Base-by-base conservation (phyloP, 2,329 filamentous ascomycete genomes). In the Graphilbum fragrans region DNA sequence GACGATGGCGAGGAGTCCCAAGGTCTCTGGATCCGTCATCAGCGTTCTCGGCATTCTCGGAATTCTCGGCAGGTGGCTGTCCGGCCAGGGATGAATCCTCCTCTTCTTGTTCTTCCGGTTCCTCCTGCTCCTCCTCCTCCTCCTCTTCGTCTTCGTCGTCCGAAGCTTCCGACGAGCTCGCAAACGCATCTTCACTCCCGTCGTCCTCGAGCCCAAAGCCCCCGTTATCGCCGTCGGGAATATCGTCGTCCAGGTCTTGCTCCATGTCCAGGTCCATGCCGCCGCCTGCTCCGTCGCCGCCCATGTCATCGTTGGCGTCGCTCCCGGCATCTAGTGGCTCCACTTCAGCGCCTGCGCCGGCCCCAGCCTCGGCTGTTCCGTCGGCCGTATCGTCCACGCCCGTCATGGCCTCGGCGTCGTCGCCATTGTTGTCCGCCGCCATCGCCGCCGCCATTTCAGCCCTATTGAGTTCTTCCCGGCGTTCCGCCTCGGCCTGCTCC, bases 371-470 rank as follows among this genome's bases (percentile, higher is more conserved):
- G 4, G 7, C 14, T 19, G 32, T 17, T 18, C n/a, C 32, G 11
- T 6, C 11, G n/a, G 7, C 8, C 25, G 14, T 29, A 14, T 29
- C 25, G 25, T 14, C 25, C 25, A 83, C 79, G 46, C 83, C 76
- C 45, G 87, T 83, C 59, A 96, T 90, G 56, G 78, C 64, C 96
- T 90, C 61, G 96, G 90, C 33, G 82, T 79, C 63, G 86, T 90
- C 61, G 96, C 90, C 33, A 82, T 31, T 31, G 29, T 31, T 31
- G 86, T 75, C 1, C 87, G 94, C 68, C 57, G 23, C 48, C 23
- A 32, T 32, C 11, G 41, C 41, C 14, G 45, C 43, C 1, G 43
- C 47, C 2, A 44, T 45, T 16, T 62, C 62, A 6, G 77, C 74
- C 52, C 62, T 62, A 8, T 81, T 76, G 5, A 81, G 62, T 52